Conservation (phyloP, 1,284 basidiomycete genomes). For the Pyrrhoderma lamaoense region DNA sequence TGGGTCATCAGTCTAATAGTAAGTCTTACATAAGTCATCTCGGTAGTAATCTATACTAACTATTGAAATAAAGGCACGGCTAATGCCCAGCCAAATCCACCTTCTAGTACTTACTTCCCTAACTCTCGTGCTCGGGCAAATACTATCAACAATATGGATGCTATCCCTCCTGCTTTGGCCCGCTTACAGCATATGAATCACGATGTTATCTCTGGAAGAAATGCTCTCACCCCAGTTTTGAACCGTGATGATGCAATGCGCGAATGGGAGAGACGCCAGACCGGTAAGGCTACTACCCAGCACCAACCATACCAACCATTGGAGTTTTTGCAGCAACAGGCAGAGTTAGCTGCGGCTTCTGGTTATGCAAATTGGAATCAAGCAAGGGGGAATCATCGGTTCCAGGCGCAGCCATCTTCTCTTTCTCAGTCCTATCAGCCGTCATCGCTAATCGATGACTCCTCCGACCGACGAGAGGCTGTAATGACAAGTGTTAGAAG, state of each 20-base stretch:
- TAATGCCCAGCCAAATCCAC: constrained; percentile 47
- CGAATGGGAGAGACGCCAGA: constrained; percentile 82
- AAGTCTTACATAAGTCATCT: background rate
- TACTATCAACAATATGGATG: constrained; percentile 86
- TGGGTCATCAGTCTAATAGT: constrained; percentile 5
- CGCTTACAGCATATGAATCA: constrained; percentile 84
- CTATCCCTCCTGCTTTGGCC: constrained; percentile 86
- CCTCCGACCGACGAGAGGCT: constrained; percentile 60
- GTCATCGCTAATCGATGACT: constrained; percentile 42
- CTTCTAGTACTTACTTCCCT: constrained; percentile 64
- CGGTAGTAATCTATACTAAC: background rate
- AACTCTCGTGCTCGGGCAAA: constrained; percentile 70
- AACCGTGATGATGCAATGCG: constrained; percentile 86
- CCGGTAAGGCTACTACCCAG: constrained; percentile 52
- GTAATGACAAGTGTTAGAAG: constrained; percentile 70
- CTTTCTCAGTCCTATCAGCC: constrained; percentile 64
- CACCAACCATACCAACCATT: constrained; percentile 79
- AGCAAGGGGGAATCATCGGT: constrained; percentile 31
- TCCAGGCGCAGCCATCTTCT: constrained; percentile 59
- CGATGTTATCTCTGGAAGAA: constrained; percentile 74
- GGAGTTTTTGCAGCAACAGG: constrained; percentile 87
- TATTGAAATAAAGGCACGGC: constrained; percentile 9
- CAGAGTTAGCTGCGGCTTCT: constrained; percentile 66
- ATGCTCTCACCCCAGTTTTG: constrained; percentile 79
- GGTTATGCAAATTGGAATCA: constrained; percentile 49